Evolutionary conservation across 208 protist genomes (phyloP).

Genomic region (Crithidia expoeki): DNA sequence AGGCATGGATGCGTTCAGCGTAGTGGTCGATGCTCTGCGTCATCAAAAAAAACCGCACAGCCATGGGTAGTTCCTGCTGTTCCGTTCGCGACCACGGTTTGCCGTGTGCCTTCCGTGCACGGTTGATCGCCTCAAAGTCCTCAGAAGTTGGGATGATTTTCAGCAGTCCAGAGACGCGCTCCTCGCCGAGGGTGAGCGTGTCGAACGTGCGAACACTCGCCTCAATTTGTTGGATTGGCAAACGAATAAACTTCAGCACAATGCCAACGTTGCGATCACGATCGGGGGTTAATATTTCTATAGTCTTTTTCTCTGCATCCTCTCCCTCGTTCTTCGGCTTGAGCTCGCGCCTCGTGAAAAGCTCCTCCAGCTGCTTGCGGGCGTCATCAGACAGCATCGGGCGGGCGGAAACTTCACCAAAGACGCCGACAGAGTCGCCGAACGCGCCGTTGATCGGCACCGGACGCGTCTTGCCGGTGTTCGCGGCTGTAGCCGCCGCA

Average conservation of each 20-base stretch:
- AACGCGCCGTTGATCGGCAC: constrained; percentile 58
- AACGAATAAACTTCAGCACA: constrained; percentile 73
- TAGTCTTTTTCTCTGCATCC: constrained; percentile 12
- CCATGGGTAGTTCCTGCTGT: constrained; percentile 47
- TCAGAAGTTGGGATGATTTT: constrained; percentile 66
- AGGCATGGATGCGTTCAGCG: constrained; percentile 70
- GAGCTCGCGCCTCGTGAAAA: constrained; percentile 33
- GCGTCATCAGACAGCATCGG: constrained; percentile 17
- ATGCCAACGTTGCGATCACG: constrained; percentile 82
- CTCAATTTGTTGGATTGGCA: constrained; percentile 80
- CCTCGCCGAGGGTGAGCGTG: constrained; percentile 71
- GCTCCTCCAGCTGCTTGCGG: constrained; percentile 18
- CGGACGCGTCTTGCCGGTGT: constrained; percentile 43
- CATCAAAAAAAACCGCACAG: constrained; percentile 84
- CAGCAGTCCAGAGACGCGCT: constrained; percentile 59
- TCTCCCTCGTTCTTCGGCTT: constrained; percentile 33
- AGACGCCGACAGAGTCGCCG: constrained; percentile 38
- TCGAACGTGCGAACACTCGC: constrained; percentile 76
- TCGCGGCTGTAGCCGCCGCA: constrained; percentile 13
- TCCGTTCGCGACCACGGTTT: constrained; percentile 43
- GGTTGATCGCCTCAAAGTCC: constrained; percentile 58
- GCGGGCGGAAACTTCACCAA: constrained; percentile 28
- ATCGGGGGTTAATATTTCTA: constrained; percentile 56
- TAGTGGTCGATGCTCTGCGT: constrained; percentile 70
- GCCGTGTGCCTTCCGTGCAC: constrained; percentile 45